phyloP scores from a whole-genome alignment of 1,139 yeast genomes.

The Kurtzmaniella natalensis region DNA sequence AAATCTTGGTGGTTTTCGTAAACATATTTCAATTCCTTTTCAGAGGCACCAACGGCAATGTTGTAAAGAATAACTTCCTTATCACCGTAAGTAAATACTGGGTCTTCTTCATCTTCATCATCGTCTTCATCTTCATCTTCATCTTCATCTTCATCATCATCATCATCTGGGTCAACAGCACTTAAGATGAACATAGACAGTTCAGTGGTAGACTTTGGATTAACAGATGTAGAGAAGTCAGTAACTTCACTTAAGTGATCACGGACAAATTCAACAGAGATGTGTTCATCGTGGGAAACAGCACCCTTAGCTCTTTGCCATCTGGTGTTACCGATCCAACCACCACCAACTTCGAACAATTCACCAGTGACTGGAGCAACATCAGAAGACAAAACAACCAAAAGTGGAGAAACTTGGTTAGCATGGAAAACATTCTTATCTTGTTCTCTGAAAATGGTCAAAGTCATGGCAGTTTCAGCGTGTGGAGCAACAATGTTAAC shows the following conservation, averaged over 20 bases:
- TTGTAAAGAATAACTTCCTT: constrained; percentile 82
- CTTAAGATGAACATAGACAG: constrained; percentile 74
- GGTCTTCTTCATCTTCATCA: constrained; percentile 42
- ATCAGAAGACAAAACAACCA: constrained; percentile 72
- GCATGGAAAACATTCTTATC: constrained; percentile 85
- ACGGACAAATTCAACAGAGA: constrained; percentile 67
- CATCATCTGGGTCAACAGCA: constrained; percentile 54
- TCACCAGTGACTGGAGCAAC: constrained; percentile 53
- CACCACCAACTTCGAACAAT: constrained; percentile 60
- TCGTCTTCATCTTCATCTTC: constrained; percentile 48
- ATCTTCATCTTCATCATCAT: constrained; percentile 44
- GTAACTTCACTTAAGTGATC: constrained; percentile 63
- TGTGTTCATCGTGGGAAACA: constrained; percentile 51
- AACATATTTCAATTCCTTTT: constrained; percentile 70
- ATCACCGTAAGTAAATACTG: constrained; percentile 49
- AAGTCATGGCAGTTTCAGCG: constrained; percentile 97
- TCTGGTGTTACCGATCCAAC: constrained; percentile 93
- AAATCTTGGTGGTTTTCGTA: constrained; percentile 78
- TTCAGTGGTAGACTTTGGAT: constrained; percentile 67
- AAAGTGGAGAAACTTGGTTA: constrained; percentile 85
- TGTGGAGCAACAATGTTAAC: constrained; percentile 92
- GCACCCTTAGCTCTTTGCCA: constrained; percentile 93
- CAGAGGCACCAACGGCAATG: constrained; percentile 82
- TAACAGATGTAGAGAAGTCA: constrained; percentile 58
- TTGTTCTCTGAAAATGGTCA: constrained; percentile 70